These are phyloP conservation scores for Saturnispora sanitii DNA, from an alignment of 805 yeast genomes.

Conservation along the genomic window DNA sequence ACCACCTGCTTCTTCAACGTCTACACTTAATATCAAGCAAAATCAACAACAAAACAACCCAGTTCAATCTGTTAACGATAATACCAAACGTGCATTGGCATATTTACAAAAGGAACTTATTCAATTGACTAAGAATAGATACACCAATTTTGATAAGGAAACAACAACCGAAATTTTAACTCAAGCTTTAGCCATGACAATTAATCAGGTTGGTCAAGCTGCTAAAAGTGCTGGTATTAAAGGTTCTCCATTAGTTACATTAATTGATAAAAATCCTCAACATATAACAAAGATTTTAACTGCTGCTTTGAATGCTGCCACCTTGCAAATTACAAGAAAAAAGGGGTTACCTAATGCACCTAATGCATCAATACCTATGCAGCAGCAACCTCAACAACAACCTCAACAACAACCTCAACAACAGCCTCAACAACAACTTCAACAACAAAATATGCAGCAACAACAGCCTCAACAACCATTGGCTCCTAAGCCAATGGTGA, in stretches of 20 bases:
- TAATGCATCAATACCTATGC: no score
- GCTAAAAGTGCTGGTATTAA: constrained; percentile 78
- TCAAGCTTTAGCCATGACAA: constrained; percentile 86
- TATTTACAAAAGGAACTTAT: constrained; percentile 82
- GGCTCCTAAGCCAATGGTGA: no score
- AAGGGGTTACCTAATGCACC: constrained; percentile 31
- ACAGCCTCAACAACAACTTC: constrained; percentile 12
- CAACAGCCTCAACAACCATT: neutral
- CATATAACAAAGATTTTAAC: constrained; percentile 71
- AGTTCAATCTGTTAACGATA: constrained; percentile 27
- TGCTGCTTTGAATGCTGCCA: constrained; percentile 73
- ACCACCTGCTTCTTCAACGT: constrained; percentile 7
- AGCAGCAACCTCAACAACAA: neutral
- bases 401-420: constrained; percentile 6
- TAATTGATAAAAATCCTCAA: constrained; percentile 73
- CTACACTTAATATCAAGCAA: neutral
- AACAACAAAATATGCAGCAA: neutral
- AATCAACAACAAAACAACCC: constrained; percentile 2
- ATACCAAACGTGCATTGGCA: constrained; percentile 64
- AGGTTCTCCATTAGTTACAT: constrained; percentile 66
- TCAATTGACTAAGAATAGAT: constrained; percentile 63
- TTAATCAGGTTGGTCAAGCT: constrained; percentile 80
- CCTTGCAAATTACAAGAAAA: constrained; percentile 49
- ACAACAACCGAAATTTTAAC: constrained; percentile 79
- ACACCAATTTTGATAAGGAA: constrained; percentile 62